Base-by-base conservation (phyloP, 768 basidiomycete genomes). In the Boletus sp. region DNA sequence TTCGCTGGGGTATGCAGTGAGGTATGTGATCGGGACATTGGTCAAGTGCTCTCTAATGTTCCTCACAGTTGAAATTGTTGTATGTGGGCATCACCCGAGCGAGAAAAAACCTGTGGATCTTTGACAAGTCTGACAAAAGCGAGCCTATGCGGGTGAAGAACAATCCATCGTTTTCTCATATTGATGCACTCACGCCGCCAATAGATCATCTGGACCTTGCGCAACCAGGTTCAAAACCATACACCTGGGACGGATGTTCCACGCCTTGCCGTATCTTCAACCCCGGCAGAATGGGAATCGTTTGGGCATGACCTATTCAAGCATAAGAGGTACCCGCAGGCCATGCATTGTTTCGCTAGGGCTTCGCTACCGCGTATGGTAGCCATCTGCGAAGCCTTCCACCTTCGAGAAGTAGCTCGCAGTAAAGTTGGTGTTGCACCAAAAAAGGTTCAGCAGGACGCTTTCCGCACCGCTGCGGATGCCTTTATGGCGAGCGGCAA, bases 11-110 rank as follows among this genome's bases (percentile, higher is more conserved):
- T 89, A 3, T 87, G 85, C 62, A 75, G 74, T 2, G 87, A 89
- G 71, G 85, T 85, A 61, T 7, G 71, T 56, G 9, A 47, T 28
- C 15, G 7, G 20, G 5, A 15, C 5, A 11, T 62, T 17, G 32
- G 30, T 17, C 20, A 37, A 4, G n/a, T 6, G 42, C 49, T 45
- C 11, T 32, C 30, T 56, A 36, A 70, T 18, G 3, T 24, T 10
- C 7, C 17, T 40, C 1, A 29, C 29, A 88, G 86, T 73, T 90
- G 20, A 89, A 90, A 62, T 78, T 76, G 44, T 69, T 90, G 0
- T 90, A 90, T 54, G 87, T 90, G 3, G 88, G 86, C 0, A 79
- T 88, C 15, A 90, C 89, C 0, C 70, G 88, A 41, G 86, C 87
- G 1, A 77, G 84, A 40, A 85, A 83, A 54, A 85, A 87, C 50